phyloP scores from a whole-genome alignment of 2,329 filamentous ascomycete genomes.

The Sporothrix mexicana region DNA sequence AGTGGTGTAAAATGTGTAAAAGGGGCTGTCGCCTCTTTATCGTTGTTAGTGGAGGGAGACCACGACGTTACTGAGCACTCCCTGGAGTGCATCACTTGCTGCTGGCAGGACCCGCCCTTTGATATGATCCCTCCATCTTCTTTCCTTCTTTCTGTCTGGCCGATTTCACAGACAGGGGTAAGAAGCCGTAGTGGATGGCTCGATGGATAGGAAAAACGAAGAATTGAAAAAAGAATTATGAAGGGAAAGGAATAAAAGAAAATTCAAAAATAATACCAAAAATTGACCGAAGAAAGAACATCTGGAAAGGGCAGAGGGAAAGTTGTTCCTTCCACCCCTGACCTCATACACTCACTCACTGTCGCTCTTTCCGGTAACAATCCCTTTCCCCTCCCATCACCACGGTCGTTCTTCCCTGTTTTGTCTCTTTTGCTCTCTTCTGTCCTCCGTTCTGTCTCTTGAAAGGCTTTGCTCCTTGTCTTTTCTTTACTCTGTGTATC shows the following conservation, averaged over 20 bases:
- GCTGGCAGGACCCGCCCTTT: conserved; percentile 18
- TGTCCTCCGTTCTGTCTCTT: no score
- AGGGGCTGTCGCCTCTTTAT: neutral
- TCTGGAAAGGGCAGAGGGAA: neutral
- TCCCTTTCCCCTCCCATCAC: conserved; percentile 1
- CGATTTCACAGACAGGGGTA: conserved; percentile 22
- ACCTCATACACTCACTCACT: conserved; percentile 25
- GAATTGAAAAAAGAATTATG: neutral
- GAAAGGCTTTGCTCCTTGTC: conserved; percentile 9
- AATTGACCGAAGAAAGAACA: neutral
- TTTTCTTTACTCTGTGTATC: neutral
- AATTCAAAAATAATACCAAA: neutral
- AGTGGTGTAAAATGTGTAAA: no score
- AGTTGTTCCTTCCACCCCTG: conserved; percentile 27
- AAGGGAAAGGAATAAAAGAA: neutral
- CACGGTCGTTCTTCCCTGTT: conserved; percentile 28
- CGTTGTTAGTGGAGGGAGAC: neutral
- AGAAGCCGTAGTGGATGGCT: neutral
- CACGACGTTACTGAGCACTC: neutral
- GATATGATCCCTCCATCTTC: conserved; percentile 11
- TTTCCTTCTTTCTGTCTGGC: neutral
- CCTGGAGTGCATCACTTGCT: neutral
- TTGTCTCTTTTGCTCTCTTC: conserved; percentile 15
- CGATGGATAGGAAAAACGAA: neutral
- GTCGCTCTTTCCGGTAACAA: conserved; percentile 10